phyloP scores from a whole-genome alignment of 192 early-diverging fungal genomes.

The Backusella luteola region DNA sequence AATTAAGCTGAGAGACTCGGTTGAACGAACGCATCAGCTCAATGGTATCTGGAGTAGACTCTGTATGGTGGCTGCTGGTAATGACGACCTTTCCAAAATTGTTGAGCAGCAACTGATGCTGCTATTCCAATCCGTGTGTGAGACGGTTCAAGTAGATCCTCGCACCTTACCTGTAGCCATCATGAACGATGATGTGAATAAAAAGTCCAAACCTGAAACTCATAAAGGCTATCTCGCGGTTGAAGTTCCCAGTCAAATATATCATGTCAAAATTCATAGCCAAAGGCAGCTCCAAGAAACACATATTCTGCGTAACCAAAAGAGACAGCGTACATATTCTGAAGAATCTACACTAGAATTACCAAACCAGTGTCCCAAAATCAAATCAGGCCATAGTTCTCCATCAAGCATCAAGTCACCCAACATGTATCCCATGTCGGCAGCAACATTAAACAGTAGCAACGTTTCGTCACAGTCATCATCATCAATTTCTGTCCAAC shows the following conservation, averaged over 20 bases:
- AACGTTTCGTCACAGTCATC: neutral
- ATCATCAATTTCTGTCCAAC: no score
- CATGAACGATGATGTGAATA: neutral
- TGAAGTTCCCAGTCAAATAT: conserved; percentile 13
- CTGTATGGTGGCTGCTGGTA: conserved; percentile 36
- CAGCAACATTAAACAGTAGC: neutral
- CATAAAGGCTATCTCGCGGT: conserved; percentile 21
- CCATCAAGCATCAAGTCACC: neutral
- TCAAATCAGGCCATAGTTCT: neutral
- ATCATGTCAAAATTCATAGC: conserved; percentile 26
- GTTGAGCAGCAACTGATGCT: conserved; percentile 9
- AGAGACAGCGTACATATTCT: neutral
- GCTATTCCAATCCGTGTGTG: conserved; percentile 14
- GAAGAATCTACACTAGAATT: conserved; percentile 3
- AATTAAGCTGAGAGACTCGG: conserved; percentile 44
- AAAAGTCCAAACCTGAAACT: neutral
- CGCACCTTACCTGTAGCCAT: neutral
- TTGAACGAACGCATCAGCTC: conserved; percentile 39
- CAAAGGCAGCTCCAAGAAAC: conserved; percentile 9
- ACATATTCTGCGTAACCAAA: neutral
- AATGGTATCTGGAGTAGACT: conserved; percentile 48
- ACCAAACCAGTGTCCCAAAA: neutral
- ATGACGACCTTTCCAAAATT: conserved; percentile 28
- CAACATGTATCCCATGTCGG: neutral
- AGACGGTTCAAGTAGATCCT: conserved; percentile 12